Evolutionary conservation across 2,329 filamentous ascomycete species (phyloP).

Genomic region (Exophiala alcalophila): DNA sequence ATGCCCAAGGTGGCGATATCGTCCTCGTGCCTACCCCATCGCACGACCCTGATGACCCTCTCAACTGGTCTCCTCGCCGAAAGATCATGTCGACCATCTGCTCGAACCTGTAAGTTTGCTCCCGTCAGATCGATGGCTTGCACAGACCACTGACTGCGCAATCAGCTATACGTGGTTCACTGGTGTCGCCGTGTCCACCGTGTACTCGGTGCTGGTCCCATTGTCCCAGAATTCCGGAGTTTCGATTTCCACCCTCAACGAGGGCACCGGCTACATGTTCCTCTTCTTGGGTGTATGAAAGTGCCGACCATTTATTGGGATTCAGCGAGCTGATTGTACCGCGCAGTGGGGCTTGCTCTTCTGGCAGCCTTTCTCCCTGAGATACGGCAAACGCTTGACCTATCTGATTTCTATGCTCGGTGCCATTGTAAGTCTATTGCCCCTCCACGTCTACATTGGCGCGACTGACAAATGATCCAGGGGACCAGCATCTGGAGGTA

Average conservation of each 20-base stretch:
- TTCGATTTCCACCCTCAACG: slow-evolving; percentile 44
- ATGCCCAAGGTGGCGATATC: slow-evolving; percentile 31
- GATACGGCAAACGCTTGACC: slow-evolving; percentile 38
- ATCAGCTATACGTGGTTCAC: slow-evolving; percentile 36
- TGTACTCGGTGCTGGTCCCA: slow-evolving; percentile 37
- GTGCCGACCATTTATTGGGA: no score
- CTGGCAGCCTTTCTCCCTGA: slow-evolving; percentile 48
- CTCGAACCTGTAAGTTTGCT: slow-evolving; percentile 35
- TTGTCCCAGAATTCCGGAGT: slow-evolving; percentile 44
- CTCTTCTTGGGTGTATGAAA: slow-evolving; percentile 37
- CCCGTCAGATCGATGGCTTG: slow-evolving; percentile 1
- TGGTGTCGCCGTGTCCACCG: slow-evolving; percentile 33
- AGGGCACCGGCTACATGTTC: slow-evolving; percentile 49
- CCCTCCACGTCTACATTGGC: neutral
- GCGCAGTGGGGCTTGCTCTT: slow-evolving; percentile 47
- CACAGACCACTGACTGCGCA: slow-evolving; percentile 13
- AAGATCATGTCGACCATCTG: slow-evolving; percentile 37
- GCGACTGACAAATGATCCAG: neutral
- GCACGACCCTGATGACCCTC: slow-evolving; percentile 40
- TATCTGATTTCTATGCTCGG: slow-evolving; percentile 32
- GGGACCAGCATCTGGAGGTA: slow-evolving; percentile 1
- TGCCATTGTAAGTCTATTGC: slow-evolving; percentile 30
- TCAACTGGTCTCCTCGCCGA: slow-evolving; percentile 39
- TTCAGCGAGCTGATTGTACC: slow-evolving; percentile 39
- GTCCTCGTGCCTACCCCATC: slow-evolving; percentile 38